A percentile compares a stretch with the other conserved stretches of the same genome.
phyloP scores from a whole-genome alignment of 208 protist genomes.

The Naegleria fowleri region DNA sequence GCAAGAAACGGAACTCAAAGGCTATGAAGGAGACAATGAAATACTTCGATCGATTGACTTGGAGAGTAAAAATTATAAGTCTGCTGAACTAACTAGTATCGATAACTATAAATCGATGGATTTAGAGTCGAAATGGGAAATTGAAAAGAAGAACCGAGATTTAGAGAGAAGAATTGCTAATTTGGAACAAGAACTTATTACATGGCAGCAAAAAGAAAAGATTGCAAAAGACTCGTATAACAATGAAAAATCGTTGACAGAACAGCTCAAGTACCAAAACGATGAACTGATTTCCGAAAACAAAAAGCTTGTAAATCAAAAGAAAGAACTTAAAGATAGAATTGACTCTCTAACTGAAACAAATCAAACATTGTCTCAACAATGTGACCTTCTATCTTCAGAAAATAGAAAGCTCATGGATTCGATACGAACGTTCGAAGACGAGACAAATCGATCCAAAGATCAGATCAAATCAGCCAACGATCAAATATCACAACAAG shows the following conservation, averaged over 20 bases:
- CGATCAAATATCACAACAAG: neutral
- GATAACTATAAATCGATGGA: too few species aligned
- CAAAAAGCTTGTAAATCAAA: neutral
- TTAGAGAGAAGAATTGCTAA: neutral
- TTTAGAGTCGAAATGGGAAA: neutral
- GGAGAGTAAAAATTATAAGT: neutral
- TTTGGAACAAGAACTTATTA: neutral
- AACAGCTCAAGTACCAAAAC: neutral
- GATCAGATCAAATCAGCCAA: neutral
- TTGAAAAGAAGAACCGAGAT: neutral
- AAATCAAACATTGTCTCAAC: neutral
- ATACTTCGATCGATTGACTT: neutral
- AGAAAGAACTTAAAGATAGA: neutral
- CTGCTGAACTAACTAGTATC: too few species aligned
- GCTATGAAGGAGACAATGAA: neutral
- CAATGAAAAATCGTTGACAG: neutral
- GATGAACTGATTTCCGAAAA: neutral
- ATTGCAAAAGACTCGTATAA: neutral
- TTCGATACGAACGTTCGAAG: neutral
- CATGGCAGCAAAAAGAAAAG: neutral
- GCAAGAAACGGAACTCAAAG: neutral
- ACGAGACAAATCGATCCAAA: neutral
- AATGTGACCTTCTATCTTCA: neutral
- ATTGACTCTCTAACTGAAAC: neutral
- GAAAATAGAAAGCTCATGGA: neutral